Conservation (phyloP, 2,329 filamentous ascomycete species). For the Exophiala sp. region DNA sequence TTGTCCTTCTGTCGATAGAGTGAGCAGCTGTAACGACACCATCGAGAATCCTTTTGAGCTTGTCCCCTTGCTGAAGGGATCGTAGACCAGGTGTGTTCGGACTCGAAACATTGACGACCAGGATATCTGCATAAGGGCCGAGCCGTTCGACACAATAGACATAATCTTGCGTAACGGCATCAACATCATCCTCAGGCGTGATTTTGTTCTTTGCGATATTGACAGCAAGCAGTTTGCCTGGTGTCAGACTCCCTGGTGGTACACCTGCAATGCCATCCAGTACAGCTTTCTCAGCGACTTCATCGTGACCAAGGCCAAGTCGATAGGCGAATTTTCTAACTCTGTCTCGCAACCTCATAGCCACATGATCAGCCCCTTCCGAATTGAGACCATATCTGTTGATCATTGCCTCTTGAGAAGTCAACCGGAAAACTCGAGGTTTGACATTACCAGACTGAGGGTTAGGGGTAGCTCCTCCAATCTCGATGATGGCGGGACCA, state of each 20-base stretch:
- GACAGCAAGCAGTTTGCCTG: slow-evolving; percentile 77
- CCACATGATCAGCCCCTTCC: slow-evolving; percentile 81
- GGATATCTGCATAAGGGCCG: slow-evolving; percentile 83
- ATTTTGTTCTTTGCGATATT: slow-evolving; percentile 97
- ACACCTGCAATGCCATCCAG: slow-evolving; percentile 73
- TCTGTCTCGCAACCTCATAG: slow-evolving; percentile 70
- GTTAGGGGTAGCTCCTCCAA: slow-evolving; percentile 84
- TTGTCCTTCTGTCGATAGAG: slow-evolving; percentile 64
- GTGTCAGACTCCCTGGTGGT: slow-evolving; percentile 73
- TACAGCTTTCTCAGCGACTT: slow-evolving; percentile 65
- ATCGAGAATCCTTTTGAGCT: slow-evolving; percentile 72
- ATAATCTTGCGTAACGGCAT: slow-evolving; percentile 74
- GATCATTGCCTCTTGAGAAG: slow-evolving; percentile 79
- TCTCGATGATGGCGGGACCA: slow-evolving; percentile 82
- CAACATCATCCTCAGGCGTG: slow-evolving; percentile 79
- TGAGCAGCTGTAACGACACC: slow-evolving; percentile 79
- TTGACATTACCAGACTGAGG: slow-evolving; percentile 84
- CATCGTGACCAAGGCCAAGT: slow-evolving; percentile 62
- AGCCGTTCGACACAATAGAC: slow-evolving; percentile 83
- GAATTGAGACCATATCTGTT: slow-evolving; percentile 97
- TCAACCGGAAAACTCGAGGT: slow-evolving; percentile 83
- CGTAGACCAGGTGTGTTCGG: slow-evolving; percentile 92
- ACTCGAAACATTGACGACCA: slow-evolving; percentile 97
- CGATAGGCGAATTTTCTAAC: slow-evolving; percentile 72
- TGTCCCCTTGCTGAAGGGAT: slow-evolving; percentile 78